Conservation (phyloP, 2,329 filamentous ascomycete genomes). For the Fusarium goolgardi region DNA sequence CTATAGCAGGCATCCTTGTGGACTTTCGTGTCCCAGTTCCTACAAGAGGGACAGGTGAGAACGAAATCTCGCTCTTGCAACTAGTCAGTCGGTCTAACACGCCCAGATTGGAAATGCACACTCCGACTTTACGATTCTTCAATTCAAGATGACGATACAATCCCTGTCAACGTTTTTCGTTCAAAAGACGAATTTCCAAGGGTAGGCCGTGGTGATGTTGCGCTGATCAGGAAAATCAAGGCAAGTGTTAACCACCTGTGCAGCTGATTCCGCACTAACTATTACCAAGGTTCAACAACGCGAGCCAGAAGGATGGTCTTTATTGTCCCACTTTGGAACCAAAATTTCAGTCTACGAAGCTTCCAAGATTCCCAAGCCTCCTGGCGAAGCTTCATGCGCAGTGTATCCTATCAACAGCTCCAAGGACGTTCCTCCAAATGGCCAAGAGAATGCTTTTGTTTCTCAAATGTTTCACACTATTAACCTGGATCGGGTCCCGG, state of each 20-base stretch:
- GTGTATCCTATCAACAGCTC: conserved; percentile 35
- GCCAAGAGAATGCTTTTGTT: conserved; percentile 58
- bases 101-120: conserved; percentile 68
- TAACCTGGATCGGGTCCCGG: conserved; percentile 59
- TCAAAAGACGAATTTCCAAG: conserved; percentile 61
- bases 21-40: conserved; percentile 67
- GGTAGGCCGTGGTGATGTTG: conserved; percentile 55
- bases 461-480: conserved; percentile 60
- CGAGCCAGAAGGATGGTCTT: conserved; percentile 50
- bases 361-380: conserved; percentile 49
- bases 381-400: conserved; percentile 52
- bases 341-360: conserved; percentile 59
- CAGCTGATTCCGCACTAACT: conserved; percentile 16
- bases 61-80: conserved; percentile 19
- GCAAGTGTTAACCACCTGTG: conserved; percentile 50
- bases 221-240: conserved; percentile 64
- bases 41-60: conserved; percentile 65
- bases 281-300: conserved; percentile 57
- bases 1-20: conserved; percentile 76
- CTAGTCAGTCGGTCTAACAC: conserved; percentile 11
- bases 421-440: conserved; percentile 39
- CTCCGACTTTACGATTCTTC: conserved; percentile 71
- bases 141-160: conserved; percentile 55
- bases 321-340: conserved; percentile 59
- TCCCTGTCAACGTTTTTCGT: conserved; percentile 71